Percentiles rank a stretch among this genome's conserved stretches.
phyloP scores from a whole-genome alignment of 2,329 filamentous ascomycete genomes.

The Monilinia polystroma region DNA sequence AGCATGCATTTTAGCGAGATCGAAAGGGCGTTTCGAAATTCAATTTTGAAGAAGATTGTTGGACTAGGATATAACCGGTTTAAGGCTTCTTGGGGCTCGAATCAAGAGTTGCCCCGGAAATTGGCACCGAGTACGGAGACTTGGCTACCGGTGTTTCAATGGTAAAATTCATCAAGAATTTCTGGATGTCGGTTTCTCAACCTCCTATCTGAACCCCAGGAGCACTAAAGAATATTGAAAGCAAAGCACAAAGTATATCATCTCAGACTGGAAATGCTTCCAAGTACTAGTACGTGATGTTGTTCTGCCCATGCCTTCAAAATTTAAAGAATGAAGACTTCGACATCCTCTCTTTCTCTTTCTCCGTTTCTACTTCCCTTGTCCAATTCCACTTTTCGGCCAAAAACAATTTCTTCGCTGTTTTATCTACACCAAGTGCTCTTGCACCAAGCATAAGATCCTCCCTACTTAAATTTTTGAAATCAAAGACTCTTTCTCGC shows the following conservation, averaged over 20 bases:
- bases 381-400: slow-evolving; percentile 60
- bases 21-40: not conserved
- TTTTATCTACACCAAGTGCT: slow-evolving; percentile 50
- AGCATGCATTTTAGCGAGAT: not conserved
- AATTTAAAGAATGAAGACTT: slow-evolving; percentile 22
- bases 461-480: slow-evolving; percentile 50
- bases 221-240: not conserved
- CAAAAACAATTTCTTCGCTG: slow-evolving; percentile 55
- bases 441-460: slow-evolving; percentile 53
- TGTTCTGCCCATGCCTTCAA: not conserved
- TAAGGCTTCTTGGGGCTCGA: not conserved
- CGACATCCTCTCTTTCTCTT: slow-evolving; percentile 27
- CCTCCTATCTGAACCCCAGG: not conserved
- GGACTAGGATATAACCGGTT: not conserved
- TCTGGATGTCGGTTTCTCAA: not conserved
- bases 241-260: not conserved
- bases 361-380: slow-evolving; percentile 25
- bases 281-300: not conserved
- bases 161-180: not conserved
- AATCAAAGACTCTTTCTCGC: slow-evolving; percentile 32
- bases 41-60: not conserved
- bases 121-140: not conserved
- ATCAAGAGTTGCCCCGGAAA: slow-evolving; percentile 10
- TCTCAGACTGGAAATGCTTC: not conserved
- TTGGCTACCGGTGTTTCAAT: not conserved